phyloP scores from a whole-genome alignment of 139 green algal species.

The Asterochloris erici region DNA sequence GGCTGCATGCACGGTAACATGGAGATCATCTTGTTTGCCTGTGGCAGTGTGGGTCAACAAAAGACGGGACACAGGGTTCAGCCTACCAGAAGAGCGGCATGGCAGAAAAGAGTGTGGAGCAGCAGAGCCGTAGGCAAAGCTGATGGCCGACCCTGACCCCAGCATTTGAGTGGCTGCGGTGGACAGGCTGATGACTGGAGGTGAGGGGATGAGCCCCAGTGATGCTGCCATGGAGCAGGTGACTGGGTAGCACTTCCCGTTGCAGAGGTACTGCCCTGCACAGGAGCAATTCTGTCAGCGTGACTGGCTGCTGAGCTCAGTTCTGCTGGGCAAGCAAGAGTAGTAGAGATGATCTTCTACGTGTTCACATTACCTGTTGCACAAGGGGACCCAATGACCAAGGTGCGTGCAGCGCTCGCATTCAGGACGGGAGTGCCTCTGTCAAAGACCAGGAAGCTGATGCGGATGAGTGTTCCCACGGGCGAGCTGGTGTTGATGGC shows the following conservation, averaged over 20 bases:
- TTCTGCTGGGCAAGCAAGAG: background rate
- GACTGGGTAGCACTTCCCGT: background rate
- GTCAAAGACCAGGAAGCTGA: constrained; percentile 16
- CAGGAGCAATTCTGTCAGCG: background rate
- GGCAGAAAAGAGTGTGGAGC: background rate
- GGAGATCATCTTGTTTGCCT: too few relatives aligned
- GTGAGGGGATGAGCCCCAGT: background rate
- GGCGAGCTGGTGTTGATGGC: constrained; percentile 6
- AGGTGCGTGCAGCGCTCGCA: background rate
- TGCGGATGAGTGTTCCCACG: constrained; percentile 1
- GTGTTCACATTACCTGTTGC: background rate
- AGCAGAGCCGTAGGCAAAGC: background rate
- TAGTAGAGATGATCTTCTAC: background rate
- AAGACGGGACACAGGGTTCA: background rate
- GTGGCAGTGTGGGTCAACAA: background rate
- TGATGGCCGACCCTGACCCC: background rate
- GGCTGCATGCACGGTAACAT: background rate
- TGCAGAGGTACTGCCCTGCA: constrained; percentile 9
- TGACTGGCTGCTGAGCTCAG: background rate
- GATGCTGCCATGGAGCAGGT: constrained; percentile 1
- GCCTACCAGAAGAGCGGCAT: background rate
- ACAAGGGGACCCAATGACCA: constrained; percentile 6
- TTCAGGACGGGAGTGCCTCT: background rate
- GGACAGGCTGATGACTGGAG: background rate
- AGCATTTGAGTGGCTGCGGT: background rate